phyloP scores from a whole-genome alignment of 1,284 basidiomycete genomes.

The Cryptococcus sp. region DNA sequence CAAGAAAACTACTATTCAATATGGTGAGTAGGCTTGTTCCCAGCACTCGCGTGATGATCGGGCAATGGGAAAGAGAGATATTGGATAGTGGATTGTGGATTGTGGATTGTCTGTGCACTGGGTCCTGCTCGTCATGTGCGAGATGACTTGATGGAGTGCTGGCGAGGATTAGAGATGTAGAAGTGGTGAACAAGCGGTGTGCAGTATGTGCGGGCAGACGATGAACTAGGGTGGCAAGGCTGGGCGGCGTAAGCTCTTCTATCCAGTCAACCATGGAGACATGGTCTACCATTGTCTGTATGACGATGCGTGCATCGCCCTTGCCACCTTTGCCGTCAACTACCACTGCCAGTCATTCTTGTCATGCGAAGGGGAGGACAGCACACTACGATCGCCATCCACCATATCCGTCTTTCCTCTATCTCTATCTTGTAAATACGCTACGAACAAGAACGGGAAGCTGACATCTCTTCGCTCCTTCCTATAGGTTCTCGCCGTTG shows the following conservation, averaged over 20 bases:
- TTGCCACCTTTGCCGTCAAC: neutral
- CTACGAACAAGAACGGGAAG: neutral
- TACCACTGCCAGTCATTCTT: no score
- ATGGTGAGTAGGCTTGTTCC: conserved; percentile 21
- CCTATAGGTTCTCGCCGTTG: conserved; percentile 88
- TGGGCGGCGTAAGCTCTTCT: neutral
- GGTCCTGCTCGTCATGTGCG: no score
- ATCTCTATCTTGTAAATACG: no score
- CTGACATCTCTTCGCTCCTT: conserved; percentile 3
- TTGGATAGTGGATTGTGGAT: no score
- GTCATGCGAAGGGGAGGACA: no score
- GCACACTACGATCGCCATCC: no score
- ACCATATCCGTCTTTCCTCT: no score
- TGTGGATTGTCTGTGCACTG: no score
- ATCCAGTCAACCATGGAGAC: no score
- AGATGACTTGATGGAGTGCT: no score
- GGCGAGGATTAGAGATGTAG: neutral
- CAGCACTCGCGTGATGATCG: no score
- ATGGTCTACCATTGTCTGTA: neutral
- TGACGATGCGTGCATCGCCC: neutral
- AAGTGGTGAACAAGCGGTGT: conserved; percentile 7
- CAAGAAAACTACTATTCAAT: conserved; percentile 15
- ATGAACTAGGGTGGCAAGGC: neutral
- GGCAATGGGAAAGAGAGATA: no score
- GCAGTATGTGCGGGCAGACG: neutral